A percentile compares a stretch with the other conserved stretches of the same genome.
phyloP scores from a whole-genome alignment of 2,329 filamentous ascomycete species.

The Amphichorda felina region DNA sequence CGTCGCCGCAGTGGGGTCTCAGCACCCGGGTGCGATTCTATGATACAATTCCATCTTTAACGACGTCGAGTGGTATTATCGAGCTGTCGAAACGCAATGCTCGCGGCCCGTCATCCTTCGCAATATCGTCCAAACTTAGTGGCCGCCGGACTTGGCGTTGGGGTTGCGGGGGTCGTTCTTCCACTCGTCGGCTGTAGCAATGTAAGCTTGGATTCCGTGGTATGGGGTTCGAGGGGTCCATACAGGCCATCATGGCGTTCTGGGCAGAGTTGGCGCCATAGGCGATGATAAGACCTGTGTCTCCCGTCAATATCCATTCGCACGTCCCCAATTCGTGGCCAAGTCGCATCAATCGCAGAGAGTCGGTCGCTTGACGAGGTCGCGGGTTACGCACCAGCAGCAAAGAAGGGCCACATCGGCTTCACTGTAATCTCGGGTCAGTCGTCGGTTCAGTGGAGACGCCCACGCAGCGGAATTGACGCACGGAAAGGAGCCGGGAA shows the following conservation, averaged over 20 bases:
- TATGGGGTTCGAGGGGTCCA: slow-evolving; percentile 7
- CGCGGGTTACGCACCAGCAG: slow-evolving; percentile 62
- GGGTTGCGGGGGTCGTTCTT: slow-evolving; percentile 96
- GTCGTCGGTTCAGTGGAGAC: neutral
- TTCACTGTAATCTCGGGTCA: slow-evolving; percentile 45
- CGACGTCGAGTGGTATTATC: slow-evolving; percentile 4
- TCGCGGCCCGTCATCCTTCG: slow-evolving; percentile 4
- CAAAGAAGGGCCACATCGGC: slow-evolving; percentile 89
- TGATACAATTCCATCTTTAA: slow-evolving; percentile 26
- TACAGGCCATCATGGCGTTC: slow-evolving; percentile 68
- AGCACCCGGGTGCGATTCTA: slow-evolving; percentile 18
- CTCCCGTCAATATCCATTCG: slow-evolving; percentile 11
- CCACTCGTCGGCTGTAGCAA: slow-evolving; percentile 67
- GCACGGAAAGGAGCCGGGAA: slow-evolving; percentile 68
- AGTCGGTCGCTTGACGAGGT: slow-evolving; percentile 6
- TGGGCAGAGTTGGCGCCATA: slow-evolving; percentile 86
- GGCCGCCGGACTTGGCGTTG: slow-evolving; percentile 33
- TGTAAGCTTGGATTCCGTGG: slow-evolving; percentile 9
- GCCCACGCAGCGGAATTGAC: slow-evolving; percentile 30
- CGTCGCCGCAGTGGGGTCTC: neutral
- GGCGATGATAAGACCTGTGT: slow-evolving; percentile 66
- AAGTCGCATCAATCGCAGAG: slow-evolving; percentile 5
- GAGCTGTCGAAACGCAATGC: neutral
- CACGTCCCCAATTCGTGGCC: slow-evolving; percentile 1
- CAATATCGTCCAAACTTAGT: slow-evolving; percentile 23